Percentiles rank a stretch among this genome's conserved stretches.
phyloP scores from a whole-genome alignment of 2,329 filamentous ascomycete species.

The Ophiocordyceps sinensis region DNA sequence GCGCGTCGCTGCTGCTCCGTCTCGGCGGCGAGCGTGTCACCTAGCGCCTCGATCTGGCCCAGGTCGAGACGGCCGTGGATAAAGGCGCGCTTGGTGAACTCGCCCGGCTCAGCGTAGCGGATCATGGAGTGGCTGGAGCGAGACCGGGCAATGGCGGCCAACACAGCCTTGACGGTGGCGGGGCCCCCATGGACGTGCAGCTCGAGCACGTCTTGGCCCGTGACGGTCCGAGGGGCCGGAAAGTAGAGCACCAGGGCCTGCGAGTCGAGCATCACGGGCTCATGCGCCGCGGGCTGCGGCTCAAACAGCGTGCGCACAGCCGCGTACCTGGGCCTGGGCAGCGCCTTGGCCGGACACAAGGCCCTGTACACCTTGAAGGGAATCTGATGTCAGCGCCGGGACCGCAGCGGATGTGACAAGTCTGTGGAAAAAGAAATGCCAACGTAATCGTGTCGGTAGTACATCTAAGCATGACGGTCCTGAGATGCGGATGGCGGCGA shows the following conservation, averaged over 20 bases:
- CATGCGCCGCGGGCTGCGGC: conserved; percentile 12
- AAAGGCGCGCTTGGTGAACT: conserved; percentile 90
- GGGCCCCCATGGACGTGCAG: conserved; percentile 87
- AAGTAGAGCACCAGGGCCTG: conserved; percentile 74
- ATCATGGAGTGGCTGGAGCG: conserved; percentile 25
- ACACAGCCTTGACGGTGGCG: conserved; percentile 75
- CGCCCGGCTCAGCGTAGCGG: conserved; percentile 84
- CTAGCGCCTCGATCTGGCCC: conserved; percentile 61
- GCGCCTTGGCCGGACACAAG: conserved; percentile 31
- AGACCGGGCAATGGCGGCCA: conserved; percentile 57
- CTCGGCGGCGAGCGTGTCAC: conserved; percentile 50
- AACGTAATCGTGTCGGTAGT: conserved; percentile 21
- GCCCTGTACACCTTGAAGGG: conserved; percentile 30
- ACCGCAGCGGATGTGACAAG: background rate
- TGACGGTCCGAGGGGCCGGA: conserved; percentile 66
- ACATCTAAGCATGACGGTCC: conserved; percentile 61
- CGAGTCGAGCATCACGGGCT: conserved; percentile 53
- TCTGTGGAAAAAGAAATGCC: background rate
- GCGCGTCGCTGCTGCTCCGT: conserved; percentile 89
- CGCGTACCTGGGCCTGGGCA: conserved; percentile 42
- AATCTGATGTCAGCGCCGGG: background rate
- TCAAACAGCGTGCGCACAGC: conserved; percentile 61
- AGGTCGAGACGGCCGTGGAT: conserved; percentile 74
- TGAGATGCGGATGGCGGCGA: conserved; percentile 80
- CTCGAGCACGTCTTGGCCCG: conserved; percentile 85